Evolutionary conservation across 1,139 yeast genomes (phyloP).

Genomic region (Magnusiomyces sp.): DNA sequence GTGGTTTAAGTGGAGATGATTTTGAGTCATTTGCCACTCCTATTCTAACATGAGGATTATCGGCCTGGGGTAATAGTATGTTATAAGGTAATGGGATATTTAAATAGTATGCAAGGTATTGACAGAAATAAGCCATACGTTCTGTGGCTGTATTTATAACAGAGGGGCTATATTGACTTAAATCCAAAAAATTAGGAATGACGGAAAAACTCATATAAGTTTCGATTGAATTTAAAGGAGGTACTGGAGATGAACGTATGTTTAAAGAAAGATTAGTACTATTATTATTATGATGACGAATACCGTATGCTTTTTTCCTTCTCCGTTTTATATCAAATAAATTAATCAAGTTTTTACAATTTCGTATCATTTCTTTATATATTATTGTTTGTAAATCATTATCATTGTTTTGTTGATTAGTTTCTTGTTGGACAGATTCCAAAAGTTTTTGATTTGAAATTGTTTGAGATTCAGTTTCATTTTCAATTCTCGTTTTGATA

Average conservation of each 20-base stretch:
- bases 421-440: too few species aligned
- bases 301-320: neutral
- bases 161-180: constrained; percentile 25
- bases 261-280: neutral
- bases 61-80: constrained; percentile 25
- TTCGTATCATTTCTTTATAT: too few species aligned
- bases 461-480: too few species aligned
- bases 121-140: constrained; percentile 26
- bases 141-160: constrained; percentile 29
- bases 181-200: constrained; percentile 27
- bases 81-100: constrained; percentile 29
- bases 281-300: neutral
- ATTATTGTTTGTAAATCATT: too few species aligned
- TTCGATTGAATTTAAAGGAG: constrained; percentile 39
- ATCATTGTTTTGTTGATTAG: too few species aligned
- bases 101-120: constrained; percentile 29
- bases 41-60: constrained; percentile 22
- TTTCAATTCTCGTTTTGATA: too few species aligned
- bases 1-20: neutral
- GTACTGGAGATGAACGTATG: neutral
- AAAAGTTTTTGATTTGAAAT: too few species aligned
- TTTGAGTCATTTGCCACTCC: constrained; percentile 11
- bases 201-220: constrained; percentile 22
- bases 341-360: neutral
- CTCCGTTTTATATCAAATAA: constrained; percentile 1